Evolutionary conservation across 2,329 filamentous ascomycete species (phyloP).

Genomic region (Calonectria pauciramosa): DNA sequence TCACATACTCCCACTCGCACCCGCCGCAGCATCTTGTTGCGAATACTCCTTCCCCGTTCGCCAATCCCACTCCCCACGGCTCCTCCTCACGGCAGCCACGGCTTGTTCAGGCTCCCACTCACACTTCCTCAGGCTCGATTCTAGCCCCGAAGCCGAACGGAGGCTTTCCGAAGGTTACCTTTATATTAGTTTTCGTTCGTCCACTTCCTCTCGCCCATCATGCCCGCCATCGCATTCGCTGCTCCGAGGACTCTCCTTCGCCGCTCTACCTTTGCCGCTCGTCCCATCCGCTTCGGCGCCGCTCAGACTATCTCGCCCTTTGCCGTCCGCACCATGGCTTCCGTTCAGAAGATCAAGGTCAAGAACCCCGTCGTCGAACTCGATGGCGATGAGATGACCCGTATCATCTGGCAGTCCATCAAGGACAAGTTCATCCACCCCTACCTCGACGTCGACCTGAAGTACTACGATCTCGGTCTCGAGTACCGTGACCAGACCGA

Average conservation of each 20-base stretch:
- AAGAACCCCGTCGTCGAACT: slow-evolving; percentile 99
- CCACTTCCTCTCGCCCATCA: slow-evolving; percentile 43
- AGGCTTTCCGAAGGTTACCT: slow-evolving; percentile 35
- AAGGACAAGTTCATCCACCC: slow-evolving; percentile 99
- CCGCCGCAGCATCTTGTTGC: slow-evolving; percentile 14
- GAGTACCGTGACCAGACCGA: slow-evolving; percentile 96
- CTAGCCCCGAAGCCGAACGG: slow-evolving; percentile 27
- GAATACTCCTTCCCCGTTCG: slow-evolving; percentile 32
- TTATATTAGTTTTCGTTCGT: slow-evolving; percentile 45
- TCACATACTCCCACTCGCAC: slow-evolving; percentile 13
- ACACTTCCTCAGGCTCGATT: slow-evolving; percentile 20
- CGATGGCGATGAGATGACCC: slow-evolving; percentile 96
- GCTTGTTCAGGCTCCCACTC: slow-evolving; percentile 25
- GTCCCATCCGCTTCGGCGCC: slow-evolving; percentile 55
- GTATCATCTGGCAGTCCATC: slow-evolving; percentile 99
- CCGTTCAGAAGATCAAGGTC: slow-evolving; percentile 92
- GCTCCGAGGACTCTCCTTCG: slow-evolving; percentile 50
- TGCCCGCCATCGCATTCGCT: slow-evolving; percentile 46
- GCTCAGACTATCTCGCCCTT: slow-evolving; percentile 66
- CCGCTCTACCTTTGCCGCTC: slow-evolving; percentile 44
- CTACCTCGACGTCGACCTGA: slow-evolving; percentile 96
- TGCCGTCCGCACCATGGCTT: slow-evolving; percentile 74
- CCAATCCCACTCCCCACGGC: slow-evolving; percentile 38
- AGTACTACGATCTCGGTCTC: slow-evolving; percentile 96
- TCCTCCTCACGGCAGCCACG: slow-evolving; percentile 37